Percentiles rank a stretch among this genome's conserved stretches.
These are phyloP conservation scores for Moelleriella libera DNA, from an alignment of 2,329 filamentous ascomycete species.

Conservation along the genomic window DNA sequence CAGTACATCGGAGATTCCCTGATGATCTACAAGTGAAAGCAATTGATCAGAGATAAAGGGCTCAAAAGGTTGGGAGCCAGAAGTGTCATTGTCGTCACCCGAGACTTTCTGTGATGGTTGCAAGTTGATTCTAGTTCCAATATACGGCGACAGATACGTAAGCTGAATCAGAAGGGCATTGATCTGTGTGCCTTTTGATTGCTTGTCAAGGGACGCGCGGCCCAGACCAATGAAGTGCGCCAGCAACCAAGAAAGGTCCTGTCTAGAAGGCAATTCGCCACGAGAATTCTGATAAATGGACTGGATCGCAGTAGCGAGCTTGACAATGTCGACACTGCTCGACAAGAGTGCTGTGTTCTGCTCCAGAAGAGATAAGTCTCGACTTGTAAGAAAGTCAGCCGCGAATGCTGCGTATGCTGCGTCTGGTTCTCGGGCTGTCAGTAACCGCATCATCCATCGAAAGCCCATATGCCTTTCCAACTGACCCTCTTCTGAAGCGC, in stretches of 20 bases:
- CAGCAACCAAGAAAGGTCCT: slow-evolving; percentile 46
- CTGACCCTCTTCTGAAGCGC: slow-evolving; percentile 8
- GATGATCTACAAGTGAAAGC: slow-evolving; percentile 57
- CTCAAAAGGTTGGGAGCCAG: slow-evolving; percentile 19
- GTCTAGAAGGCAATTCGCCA: slow-evolving; percentile 14
- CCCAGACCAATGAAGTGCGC: slow-evolving; percentile 51
- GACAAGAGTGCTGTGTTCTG: slow-evolving; percentile 21
- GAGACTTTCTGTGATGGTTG: slow-evolving; percentile 5
- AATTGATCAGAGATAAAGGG: slow-evolving; percentile 53
- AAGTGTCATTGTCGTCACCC: slow-evolving; percentile 1
- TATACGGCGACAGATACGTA: slow-evolving; percentile 34
- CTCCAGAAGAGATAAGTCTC: slow-evolving; percentile 26
- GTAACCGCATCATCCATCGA: not conserved
- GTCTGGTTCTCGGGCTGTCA: not conserved
- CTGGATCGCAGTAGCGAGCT: slow-evolving; percentile 27
- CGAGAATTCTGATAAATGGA: slow-evolving; percentile 15
- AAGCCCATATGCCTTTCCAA: not conserved
- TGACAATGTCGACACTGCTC: slow-evolving; percentile 20
- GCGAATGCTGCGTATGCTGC: slow-evolving; percentile 21
- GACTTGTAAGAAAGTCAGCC: slow-evolving; percentile 21
- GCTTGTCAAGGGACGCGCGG: slow-evolving; percentile 18
- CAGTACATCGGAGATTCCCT: slow-evolving; percentile 45
- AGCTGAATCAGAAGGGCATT: slow-evolving; percentile 39
- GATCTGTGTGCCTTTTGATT: slow-evolving; percentile 27
- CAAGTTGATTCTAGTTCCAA: slow-evolving; percentile 19